Percentiles rank a stretch among this genome's conserved stretches.
Conservation (phyloP, 305 asterid genomes). For the Fraxinus angustifolia region DNA sequence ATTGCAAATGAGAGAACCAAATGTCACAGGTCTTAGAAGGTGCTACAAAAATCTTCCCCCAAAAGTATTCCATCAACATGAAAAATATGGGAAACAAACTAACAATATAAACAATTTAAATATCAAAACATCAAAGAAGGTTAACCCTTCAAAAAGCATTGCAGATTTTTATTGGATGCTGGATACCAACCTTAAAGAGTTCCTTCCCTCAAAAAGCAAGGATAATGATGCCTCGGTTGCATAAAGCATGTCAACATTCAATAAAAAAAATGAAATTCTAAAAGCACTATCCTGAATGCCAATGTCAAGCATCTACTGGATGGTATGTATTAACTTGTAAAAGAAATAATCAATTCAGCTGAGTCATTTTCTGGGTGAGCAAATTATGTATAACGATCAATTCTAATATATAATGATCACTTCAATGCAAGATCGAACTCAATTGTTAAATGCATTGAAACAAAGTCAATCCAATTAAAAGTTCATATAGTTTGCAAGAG, state of each 20-base stretch:
- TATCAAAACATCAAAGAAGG: not conserved
- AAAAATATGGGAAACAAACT: conserved; percentile 10
- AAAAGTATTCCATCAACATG: not conserved
- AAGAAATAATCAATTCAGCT: not conserved
- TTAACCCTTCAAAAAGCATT: not conserved
- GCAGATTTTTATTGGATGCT: not conserved
- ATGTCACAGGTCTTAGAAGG: conserved; percentile 3
- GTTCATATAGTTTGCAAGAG: conserved; percentile 9
- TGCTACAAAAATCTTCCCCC: not conserved
- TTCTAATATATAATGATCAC: conserved; percentile 3
- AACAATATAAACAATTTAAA: not conserved
- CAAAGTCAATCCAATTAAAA: conserved; percentile 6
- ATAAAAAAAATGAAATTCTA: not conserved
- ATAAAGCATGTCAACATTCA: not conserved
- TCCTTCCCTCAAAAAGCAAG: not conserved
- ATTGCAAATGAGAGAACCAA: conserved; percentile 12
- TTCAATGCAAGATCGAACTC: not conserved
- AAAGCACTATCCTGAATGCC: not conserved
- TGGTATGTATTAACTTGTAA: not conserved
- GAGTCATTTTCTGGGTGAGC: not conserved
- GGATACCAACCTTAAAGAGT: not conserved
- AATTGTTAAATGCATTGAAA: conserved; percentile 10
- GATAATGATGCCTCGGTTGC: not conserved
- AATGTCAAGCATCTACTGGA: not conserved
- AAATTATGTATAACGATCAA: not conserved